Conservation (phyloP, 352 stramenopile species). For the Pilasporangium apinafurcum region DNA sequence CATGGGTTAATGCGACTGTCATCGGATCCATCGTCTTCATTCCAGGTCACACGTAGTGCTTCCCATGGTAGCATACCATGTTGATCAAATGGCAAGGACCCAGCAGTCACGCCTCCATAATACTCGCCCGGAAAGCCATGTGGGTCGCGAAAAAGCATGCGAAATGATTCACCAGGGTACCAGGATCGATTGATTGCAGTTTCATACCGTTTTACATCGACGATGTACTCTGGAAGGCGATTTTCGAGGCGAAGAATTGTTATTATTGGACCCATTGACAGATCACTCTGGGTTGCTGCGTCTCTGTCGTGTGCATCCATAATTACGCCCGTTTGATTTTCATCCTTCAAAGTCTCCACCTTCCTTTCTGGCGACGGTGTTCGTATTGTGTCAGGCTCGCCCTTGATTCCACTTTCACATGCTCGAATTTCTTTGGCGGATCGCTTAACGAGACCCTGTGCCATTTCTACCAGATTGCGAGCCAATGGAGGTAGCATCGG, state of each 20-base stretch:
- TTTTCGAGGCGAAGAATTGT: conserved; percentile 81
- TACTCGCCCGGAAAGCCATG: conserved; percentile 67
- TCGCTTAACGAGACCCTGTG: conserved; percentile 62
- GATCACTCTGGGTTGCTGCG: neutral
- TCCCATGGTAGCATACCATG: conserved; percentile 78
- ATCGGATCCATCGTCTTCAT: conserved; percentile 78
- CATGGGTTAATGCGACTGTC: conserved; percentile 83
- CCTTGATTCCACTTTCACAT: conserved; percentile 30
- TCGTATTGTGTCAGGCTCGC: neutral
- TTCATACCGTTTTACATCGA: conserved; percentile 65
- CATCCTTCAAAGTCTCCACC: neutral
- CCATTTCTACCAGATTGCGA: conserved; percentile 58
- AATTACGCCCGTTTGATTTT: neutral
- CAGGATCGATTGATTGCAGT: conserved; percentile 47
- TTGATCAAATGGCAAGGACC: conserved; percentile 48
- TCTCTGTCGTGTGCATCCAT: conserved; percentile 10
- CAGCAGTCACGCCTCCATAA: conserved; percentile 57
- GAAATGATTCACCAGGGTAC: conserved; percentile 62
- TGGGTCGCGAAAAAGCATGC: conserved; percentile 71
- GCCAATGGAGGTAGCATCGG: conserved; percentile 68
- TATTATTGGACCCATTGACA: conserved; percentile 26
- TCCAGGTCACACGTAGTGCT: conserved; percentile 72
- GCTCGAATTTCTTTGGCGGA: conserved; percentile 56
- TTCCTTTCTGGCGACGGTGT: conserved; percentile 6
- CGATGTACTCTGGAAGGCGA: conserved; percentile 62